Evolutionary conservation across 176 grass and related monocot genomes (phyloP).

Genomic region (Hordeum marinum): DNA sequence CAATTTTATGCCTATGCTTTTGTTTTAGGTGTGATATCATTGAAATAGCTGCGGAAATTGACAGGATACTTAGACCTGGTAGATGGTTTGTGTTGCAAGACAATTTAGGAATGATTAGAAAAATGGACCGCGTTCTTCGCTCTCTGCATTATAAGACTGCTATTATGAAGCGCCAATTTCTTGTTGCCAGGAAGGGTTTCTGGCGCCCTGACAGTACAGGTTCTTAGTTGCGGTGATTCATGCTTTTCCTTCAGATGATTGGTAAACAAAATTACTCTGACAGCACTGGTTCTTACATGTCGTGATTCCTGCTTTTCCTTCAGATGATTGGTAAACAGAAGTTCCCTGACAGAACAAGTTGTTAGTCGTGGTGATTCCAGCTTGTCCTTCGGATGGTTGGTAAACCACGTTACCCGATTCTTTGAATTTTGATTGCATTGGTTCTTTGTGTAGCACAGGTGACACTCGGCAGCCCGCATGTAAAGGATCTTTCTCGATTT

Average conservation of each 20-base stretch:
- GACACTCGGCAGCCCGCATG: not conserved
- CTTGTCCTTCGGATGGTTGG: not conserved
- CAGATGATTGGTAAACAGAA: not conserved
- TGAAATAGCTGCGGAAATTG: conserved; percentile 72
- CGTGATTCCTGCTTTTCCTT: not conserved
- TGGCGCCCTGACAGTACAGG: conserved; percentile 47
- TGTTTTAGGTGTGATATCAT: conserved; percentile 62
- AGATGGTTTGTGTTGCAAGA: conserved; percentile 83
- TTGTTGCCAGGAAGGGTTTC: conserved; percentile 68
- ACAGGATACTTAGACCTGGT: conserved; percentile 81
- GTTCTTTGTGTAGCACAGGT: conserved; percentile 21
- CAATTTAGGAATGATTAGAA: conserved; percentile 47
- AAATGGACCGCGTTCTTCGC: conserved; percentile 49
- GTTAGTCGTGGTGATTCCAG: not conserved
- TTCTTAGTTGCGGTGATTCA: not conserved
- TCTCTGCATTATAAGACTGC: conserved; percentile 67
- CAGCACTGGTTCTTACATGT: conserved; percentile 16
- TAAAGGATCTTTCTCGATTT: not conserved
- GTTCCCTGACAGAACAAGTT: not conserved
- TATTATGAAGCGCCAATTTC: conserved; percentile 59
- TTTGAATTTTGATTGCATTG: conserved; percentile 19
- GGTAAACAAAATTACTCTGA: not conserved
- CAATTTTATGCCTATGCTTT: conserved; percentile 5
- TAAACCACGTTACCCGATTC: not conserved
- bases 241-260: not conserved